These are phyloP conservation scores for Sarocladium oryzae DNA, from an alignment of 2,329 filamentous ascomycete genomes.

Conservation along the genomic window DNA sequence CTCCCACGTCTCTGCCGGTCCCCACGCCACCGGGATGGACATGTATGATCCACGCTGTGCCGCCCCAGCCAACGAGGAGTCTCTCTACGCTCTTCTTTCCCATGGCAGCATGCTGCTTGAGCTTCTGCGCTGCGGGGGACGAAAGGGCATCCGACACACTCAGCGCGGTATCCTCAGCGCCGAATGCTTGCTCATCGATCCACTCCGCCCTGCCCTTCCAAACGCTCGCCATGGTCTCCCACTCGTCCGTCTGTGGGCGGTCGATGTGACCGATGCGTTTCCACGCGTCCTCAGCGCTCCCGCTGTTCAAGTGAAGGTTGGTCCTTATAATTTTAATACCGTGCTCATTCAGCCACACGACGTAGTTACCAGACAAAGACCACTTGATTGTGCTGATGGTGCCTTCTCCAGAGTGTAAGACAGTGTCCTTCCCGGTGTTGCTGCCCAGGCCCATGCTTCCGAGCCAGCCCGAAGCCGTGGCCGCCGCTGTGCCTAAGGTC, in stretches of 20 bases:
- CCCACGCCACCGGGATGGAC: conserved; percentile 71
- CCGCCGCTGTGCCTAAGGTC: conserved; percentile 74
- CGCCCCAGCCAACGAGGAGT: conserved; percentile 89
- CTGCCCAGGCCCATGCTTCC: conserved; percentile 76
- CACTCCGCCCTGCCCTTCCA: conserved; percentile 92
- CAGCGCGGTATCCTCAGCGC: conserved; percentile 40
- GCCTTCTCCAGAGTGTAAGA: conserved; percentile 89
- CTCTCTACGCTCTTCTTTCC: conserved; percentile 58
- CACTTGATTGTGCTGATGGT: conserved; percentile 88
- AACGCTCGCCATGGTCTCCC: conserved; percentile 94
- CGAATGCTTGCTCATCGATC: conserved; percentile 80
- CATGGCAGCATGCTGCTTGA: conserved; percentile 43
- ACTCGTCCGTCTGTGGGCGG: conserved; percentile 75
- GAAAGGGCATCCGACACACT: conserved; percentile 14
- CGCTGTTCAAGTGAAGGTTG: conserved; percentile 70
- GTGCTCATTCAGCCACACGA: conserved; percentile 93
- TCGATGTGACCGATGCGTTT: conserved; percentile 90
- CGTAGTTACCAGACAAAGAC: conserved; percentile 87
- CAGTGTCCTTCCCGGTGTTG: conserved; percentile 74
- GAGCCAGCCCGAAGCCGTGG: conserved; percentile 83
- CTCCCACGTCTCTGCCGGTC: conserved; percentile 58
- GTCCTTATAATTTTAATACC: conserved; percentile 98
- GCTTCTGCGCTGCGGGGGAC: conserved; percentile 40
- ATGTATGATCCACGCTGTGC: conserved; percentile 92
- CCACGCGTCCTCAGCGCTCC: conserved; percentile 80